Conservation (phyloP, 2,329 filamentous ascomycete genomes). For the Epichloe sibirici region DNA sequence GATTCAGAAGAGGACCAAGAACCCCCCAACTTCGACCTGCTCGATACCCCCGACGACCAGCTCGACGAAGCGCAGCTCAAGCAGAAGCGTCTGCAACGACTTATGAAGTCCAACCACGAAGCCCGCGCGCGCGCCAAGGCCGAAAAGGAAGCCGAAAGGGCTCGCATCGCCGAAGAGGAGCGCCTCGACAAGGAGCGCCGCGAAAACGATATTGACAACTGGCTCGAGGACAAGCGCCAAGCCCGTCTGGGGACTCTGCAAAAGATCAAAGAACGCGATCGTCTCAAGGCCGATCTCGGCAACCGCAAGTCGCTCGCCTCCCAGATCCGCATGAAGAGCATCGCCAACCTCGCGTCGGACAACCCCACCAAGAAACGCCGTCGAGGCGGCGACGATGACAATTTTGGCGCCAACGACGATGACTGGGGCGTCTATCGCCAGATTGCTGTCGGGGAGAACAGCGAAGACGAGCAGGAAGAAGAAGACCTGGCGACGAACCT, state of each 20-base stretch:
- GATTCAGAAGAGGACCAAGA: slow-evolving; percentile 71
- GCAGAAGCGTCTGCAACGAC: slow-evolving; percentile 80
- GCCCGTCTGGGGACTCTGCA: slow-evolving; percentile 60
- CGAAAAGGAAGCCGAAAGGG: slow-evolving; percentile 89
- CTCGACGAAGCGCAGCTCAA: slow-evolving; percentile 86
- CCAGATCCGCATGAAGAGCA: slow-evolving; percentile 96
- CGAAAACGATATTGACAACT: slow-evolving; percentile 71
- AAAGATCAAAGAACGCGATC: slow-evolving; percentile 86
- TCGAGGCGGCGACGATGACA: slow-evolving; percentile 84
- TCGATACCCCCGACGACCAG: slow-evolving; percentile 83
- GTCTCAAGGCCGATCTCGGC: slow-evolving; percentile 84
- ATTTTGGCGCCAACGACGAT: slow-evolving; percentile 92
- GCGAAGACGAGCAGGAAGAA: slow-evolving; percentile 85
- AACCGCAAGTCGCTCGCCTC: slow-evolving; percentile 94
- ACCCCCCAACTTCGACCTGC: slow-evolving; percentile 71
- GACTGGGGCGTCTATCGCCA: slow-evolving; percentile 97
- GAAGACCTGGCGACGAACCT: slow-evolving; percentile 68
- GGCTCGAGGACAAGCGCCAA: slow-evolving; percentile 71
- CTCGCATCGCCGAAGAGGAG: slow-evolving; percentile 69
- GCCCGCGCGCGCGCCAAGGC: slow-evolving; percentile 78
- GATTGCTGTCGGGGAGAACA: slow-evolving; percentile 70
- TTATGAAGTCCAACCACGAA: slow-evolving; percentile 92
- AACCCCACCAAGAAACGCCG: slow-evolving; percentile 72
- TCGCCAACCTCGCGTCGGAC: slow-evolving; percentile 90
- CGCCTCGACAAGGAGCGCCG: slow-evolving; percentile 73